Evolutionary conservation across 768 basidiomycete species (phyloP).

Genomic region (Fomitopsis pulvina): DNA sequence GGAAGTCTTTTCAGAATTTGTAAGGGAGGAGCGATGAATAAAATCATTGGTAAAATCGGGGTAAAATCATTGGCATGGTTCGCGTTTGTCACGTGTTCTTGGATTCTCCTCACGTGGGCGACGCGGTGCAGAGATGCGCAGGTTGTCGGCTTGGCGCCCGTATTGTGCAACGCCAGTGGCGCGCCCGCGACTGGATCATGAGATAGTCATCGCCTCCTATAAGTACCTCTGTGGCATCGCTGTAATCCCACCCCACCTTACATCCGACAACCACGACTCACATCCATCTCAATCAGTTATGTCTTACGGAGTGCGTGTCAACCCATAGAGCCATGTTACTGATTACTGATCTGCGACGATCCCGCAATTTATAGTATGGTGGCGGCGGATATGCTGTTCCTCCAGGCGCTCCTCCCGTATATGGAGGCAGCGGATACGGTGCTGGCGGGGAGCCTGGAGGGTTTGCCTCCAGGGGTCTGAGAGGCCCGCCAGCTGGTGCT

Average conservation of each 20-base stretch:
- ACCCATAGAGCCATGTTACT: neutral
- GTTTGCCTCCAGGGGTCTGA: slow-evolving; percentile 21
- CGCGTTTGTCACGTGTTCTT: too few relatives aligned
- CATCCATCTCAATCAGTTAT: neutral
- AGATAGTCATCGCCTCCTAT: too few relatives aligned
- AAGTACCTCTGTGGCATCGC: neutral
- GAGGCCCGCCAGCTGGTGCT: slow-evolving; percentile 54
- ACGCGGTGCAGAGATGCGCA: too few relatives aligned
- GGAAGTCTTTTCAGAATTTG: neutral
- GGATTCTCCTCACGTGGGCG: too few relatives aligned
- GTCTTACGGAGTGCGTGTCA: neutral
- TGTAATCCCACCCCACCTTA: neutral
- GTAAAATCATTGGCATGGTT: too few relatives aligned
- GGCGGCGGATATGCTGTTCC: neutral
- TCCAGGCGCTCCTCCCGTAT: slow-evolving; percentile 9
- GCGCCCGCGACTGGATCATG: too few relatives aligned
- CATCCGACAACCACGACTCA: neutral
- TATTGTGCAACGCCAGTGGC: too few relatives aligned
- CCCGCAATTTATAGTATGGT: neutral
- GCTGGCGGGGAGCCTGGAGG: slow-evolving; percentile 24
- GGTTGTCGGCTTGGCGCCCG: too few relatives aligned
- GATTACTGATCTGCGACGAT: neutral
- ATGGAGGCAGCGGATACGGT: slow-evolving; percentile 25
- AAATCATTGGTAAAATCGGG: too few relatives aligned
- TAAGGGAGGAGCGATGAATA: too few relatives aligned